Conservation (phyloP, 2,329 filamentous ascomycete genomes). For the Apiospora arundinis region DNA sequence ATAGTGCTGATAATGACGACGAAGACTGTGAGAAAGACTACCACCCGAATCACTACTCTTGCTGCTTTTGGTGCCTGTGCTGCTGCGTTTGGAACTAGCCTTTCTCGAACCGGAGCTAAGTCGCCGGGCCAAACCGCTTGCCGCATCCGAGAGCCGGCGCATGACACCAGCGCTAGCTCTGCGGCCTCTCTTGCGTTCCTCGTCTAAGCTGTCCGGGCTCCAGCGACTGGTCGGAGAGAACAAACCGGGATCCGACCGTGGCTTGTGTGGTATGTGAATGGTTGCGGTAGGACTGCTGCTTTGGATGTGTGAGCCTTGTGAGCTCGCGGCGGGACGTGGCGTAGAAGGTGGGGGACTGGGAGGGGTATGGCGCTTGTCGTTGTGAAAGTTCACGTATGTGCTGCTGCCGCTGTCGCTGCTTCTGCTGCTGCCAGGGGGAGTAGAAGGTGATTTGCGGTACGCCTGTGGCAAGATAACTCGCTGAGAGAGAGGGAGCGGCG, state of each 20-base stretch:
- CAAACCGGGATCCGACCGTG: background rate
- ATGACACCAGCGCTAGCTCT: background rate
- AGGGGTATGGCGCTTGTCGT: background rate
- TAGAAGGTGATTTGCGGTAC: background rate
- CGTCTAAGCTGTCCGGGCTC: background rate
- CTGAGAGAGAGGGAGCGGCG: background rate
- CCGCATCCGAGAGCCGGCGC: background rate
- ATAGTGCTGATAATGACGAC: background rate
- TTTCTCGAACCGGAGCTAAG: background rate
- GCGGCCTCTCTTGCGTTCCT: background rate
- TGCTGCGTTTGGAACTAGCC: background rate
- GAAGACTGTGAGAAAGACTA: background rate
- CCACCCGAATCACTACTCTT: too few species aligned
- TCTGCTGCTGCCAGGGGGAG: background rate
- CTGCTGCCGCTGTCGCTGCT: background rate
- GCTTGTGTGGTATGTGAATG: background rate
- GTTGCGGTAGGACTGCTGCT: background rate
- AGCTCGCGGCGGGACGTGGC: background rate
- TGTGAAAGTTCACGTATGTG: too few species aligned
- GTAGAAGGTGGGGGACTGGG: rapidly evolving
- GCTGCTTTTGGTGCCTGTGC: background rate
- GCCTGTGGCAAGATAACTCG: background rate
- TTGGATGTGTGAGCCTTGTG: background rate
- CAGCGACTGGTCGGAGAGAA: background rate
- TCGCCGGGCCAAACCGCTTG: background rate